These are phyloP conservation scores for Trichoderma asperelloides DNA, from an alignment of 495 filamentous ascomycete genomes.

Conservation along the genomic window DNA sequence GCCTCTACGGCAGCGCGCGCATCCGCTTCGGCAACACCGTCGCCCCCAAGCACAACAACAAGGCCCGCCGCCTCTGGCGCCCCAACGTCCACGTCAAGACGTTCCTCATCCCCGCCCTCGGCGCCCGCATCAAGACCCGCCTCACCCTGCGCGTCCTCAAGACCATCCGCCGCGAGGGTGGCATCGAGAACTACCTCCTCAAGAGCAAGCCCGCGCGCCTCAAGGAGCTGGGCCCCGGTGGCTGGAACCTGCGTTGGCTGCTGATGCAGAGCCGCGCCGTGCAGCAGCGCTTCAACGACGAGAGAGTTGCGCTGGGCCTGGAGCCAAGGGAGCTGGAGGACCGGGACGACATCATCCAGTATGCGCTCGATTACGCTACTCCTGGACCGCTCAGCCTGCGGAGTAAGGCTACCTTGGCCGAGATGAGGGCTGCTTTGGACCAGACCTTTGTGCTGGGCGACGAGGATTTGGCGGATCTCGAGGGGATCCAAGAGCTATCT, in stretches of 20 bases:
- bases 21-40: conserved; percentile 93
- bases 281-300: conserved; percentile 44
- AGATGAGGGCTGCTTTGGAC: conserved; percentile 24
- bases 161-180: conserved; percentile 80
- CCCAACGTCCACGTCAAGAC: conserved; percentile 78
- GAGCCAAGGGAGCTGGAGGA: conserved; percentile 15
- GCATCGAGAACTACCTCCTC: conserved; percentile 83
- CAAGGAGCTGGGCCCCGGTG: conserved; percentile 75
- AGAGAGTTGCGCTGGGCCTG: conserved; percentile 40
- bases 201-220: conserved; percentile 63
- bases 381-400: conserved; percentile 15
- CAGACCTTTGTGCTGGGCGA: conserved; percentile 33
- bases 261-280: conserved; percentile 67
- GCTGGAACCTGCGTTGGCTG: conserved; percentile 80
- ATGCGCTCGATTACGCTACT: conserved; percentile 14
- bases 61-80: conserved; percentile 77
- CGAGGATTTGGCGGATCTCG: conserved; percentile 18
- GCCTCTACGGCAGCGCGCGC: conserved; percentile 68
- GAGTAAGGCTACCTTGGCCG: conserved; percentile 21
- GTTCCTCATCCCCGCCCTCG: conserved; percentile 60
- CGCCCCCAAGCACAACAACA: conserved; percentile 63
- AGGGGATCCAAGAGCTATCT: conserved; percentile 17
- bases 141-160: conserved; percentile 69
- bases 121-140: conserved; percentile 57
- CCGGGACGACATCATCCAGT: conserved; percentile 1